Percentiles rank a stretch among this genome's conserved stretches.
phyloP scores from a whole-genome alignment of 1,284 basidiomycete species.

The Trichosporon coremiiforme region DNA sequence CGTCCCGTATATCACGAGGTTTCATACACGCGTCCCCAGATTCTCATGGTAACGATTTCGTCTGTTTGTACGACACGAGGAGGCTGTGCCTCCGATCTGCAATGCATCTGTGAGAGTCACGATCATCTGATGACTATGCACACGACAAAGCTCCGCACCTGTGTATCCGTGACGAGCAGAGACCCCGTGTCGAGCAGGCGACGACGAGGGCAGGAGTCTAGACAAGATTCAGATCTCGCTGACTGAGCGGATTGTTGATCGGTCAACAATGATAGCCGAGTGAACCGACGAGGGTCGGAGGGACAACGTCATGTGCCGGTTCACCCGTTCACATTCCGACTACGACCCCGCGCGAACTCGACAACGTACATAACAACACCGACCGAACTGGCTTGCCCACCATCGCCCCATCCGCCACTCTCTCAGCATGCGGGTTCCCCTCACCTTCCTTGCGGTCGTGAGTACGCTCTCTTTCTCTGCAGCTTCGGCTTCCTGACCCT shows the following conservation, averaged over 20 bases:
- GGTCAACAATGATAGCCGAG: background rate
- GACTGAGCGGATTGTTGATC: background rate
- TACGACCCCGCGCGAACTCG: too few relatives aligned
- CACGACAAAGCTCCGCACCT: too few relatives aligned
- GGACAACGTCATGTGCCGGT: background rate
- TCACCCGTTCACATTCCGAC: background rate
- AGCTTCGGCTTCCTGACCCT: background rate
- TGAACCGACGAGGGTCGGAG: background rate
- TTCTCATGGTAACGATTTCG: too few relatives aligned
- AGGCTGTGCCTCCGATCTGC: too few relatives aligned
- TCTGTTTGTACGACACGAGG: too few relatives aligned
- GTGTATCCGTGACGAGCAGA: too few relatives aligned
- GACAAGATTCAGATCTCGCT: background rate
- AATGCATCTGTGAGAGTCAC: background rate
- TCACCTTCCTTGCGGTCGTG: slow-evolving; percentile 14
- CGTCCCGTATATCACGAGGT: too few relatives aligned
- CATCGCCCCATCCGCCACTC: background rate
- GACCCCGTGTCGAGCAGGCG: too few relatives aligned
- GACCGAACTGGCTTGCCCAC: background rate
- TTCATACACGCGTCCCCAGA: too few relatives aligned
- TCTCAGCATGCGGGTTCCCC: background rate
- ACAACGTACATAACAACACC: background rate
- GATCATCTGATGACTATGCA: too few relatives aligned
- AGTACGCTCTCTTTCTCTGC: background rate
- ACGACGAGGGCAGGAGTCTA: too few relatives aligned